Evolutionary conservation across 345 rosid species (phyloP).

Genomic region (Crucihimalaya himalaica): DNA sequence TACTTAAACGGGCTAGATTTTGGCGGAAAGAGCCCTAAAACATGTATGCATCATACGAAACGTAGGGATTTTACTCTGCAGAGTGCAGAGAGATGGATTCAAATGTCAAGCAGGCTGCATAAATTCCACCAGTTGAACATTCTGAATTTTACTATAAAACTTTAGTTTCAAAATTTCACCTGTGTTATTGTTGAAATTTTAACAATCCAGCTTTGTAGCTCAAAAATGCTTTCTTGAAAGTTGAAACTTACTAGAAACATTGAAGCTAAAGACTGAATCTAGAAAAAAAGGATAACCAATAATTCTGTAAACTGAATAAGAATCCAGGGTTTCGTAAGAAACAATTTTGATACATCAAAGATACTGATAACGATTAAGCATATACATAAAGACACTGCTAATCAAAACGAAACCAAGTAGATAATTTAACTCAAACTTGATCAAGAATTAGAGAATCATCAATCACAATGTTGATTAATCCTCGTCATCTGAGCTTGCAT

Average conservation of each 20-base stretch:
- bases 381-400: not conserved
- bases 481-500: slow-evolving; percentile 48
- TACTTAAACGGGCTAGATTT: not conserved
- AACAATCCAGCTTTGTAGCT: not conserved
- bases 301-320: not conserved
- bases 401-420: slow-evolving; percentile 12
- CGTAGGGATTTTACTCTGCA: not conserved
- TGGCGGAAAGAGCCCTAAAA: not conserved
- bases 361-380: slow-evolving; percentile 5
- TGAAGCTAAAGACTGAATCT: not conserved
- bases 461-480: slow-evolving; percentile 29
- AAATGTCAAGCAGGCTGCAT: not conserved
- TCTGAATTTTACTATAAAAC: not conserved
- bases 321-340: not conserved
- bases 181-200: not conserved
- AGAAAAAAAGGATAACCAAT: not conserved
- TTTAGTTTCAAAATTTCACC: not conserved
- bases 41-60: too few species aligned
- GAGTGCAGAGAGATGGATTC: not conserved
- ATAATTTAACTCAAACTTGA: not conserved
- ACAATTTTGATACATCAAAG: not conserved
- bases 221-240: not conserved
- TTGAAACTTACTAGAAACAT: not conserved
- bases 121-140: not conserved
- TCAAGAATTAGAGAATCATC: slow-evolving; percentile 6